phyloP scores from a whole-genome alignment of 768 basidiomycete genomes.

The Amyloporia xantha region DNA sequence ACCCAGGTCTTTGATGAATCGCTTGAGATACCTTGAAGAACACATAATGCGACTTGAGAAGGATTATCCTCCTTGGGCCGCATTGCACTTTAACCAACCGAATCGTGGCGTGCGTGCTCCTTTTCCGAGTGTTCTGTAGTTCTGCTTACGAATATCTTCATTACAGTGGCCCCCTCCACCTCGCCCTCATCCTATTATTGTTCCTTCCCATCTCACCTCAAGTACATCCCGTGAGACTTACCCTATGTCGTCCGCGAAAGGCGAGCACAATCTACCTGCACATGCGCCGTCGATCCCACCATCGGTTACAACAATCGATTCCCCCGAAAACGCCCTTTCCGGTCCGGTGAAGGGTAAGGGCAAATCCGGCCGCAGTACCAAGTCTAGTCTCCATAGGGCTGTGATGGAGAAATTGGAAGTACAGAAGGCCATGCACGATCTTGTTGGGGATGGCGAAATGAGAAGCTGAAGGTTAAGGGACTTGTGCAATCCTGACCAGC shows the following conservation, averaged over 20 bases:
- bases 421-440: conserved; percentile 59
- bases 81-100: conserved; percentile 84
- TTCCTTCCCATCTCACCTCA: conserved; percentile 56
- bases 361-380: conserved; percentile 28
- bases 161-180: conserved; percentile 80
- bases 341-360: conserved; percentile 18
- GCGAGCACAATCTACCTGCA: neutral
- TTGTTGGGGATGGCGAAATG: conserved; percentile 14
- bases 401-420: conserved; percentile 74
- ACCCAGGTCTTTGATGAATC: conserved; percentile 55
- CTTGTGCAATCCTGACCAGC: neutral
- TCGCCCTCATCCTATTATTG: conserved; percentile 69
- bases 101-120: conserved; percentile 58
- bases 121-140: conserved; percentile 1
- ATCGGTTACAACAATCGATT: conserved; percentile 1
- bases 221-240: conserved; percentile 2
- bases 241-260: neutral
- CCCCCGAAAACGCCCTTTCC: conserved; percentile 6
- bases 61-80: conserved; percentile 84
- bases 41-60: conserved; percentile 72
- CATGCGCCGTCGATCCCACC: conserved; percentile 4
- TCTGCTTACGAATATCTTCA: neutral
- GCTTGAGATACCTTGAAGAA: conserved; percentile 68
- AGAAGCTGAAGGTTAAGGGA: neutral
- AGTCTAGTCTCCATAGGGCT: conserved; percentile 64